Conservation (phyloP, 148 eudicot species). For the Arbutus unedo region DNA sequence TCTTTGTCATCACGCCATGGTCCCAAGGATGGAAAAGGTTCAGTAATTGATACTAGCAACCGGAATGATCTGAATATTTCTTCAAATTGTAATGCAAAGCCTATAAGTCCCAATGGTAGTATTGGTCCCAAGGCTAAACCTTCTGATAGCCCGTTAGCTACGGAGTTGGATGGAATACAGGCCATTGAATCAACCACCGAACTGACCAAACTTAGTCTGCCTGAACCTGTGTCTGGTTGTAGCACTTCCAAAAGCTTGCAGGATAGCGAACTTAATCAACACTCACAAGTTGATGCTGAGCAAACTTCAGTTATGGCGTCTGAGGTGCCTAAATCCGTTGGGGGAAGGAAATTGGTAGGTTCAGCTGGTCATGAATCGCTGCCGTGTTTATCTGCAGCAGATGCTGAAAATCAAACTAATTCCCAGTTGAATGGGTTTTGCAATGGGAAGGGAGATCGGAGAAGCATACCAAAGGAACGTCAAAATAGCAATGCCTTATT, state of each 20-base stretch:
- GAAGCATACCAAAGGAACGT: constrained; percentile 30
- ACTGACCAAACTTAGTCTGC: constrained; percentile 23
- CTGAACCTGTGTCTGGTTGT: constrained; percentile 31
- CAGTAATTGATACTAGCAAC: constrained; percentile 24
- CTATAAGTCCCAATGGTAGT: constrained; percentile 21
- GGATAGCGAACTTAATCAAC: constrained; percentile 35
- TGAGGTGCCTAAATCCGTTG: neutral
- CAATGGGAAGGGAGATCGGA: constrained; percentile 36
- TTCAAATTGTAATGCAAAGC: constrained; percentile 19
- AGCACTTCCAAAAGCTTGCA: constrained; percentile 31
- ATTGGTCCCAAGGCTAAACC: constrained; percentile 29
- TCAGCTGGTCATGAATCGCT: constrained; percentile 35
- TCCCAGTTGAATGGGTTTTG: constrained; percentile 40
- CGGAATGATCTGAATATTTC: constrained; percentile 19
- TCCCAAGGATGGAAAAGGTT: constrained; percentile 30
- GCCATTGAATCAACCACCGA: constrained; percentile 30
- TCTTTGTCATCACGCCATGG: constrained; percentile 10
- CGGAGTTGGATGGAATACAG: constrained; percentile 43
- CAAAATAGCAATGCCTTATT: constrained; percentile 23
- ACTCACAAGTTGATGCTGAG: constrained; percentile 23
- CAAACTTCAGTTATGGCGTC: constrained; percentile 26
- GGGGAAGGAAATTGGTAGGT: constrained; percentile 35
- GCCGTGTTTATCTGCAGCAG: constrained; percentile 30
- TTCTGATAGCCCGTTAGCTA: constrained; percentile 41
- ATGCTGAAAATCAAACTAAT: constrained; percentile 35